These are phyloP conservation scores for Cladosporium cucumerinum DNA, from an alignment of 2,329 filamentous ascomycete species.

Conservation along the genomic window DNA sequence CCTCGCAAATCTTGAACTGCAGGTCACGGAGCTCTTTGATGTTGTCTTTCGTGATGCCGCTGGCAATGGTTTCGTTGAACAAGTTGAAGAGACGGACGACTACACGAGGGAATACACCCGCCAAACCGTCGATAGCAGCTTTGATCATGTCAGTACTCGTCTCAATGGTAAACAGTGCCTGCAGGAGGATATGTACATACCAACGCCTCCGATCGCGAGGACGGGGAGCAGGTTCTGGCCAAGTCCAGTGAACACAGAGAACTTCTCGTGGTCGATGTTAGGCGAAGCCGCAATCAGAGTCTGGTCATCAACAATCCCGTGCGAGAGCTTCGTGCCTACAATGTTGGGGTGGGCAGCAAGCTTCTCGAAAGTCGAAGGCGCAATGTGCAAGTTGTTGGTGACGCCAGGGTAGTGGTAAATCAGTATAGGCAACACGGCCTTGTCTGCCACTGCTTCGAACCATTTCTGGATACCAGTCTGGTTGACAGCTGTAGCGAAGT, in stretches of 20 bases:
- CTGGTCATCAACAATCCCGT: slow-evolving; percentile 64
- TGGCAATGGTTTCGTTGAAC: slow-evolving; percentile 40
- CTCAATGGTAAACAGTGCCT: not conserved
- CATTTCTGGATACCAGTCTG: slow-evolving; percentile 60
- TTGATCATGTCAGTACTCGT: not conserved
- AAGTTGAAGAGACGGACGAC: slow-evolving; percentile 58
- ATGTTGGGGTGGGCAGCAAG: slow-evolving; percentile 64
- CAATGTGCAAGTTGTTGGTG: slow-evolving; percentile 60
- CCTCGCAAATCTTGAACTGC: slow-evolving; percentile 59
- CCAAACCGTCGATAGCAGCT: slow-evolving; percentile 64
- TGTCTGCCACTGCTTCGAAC: slow-evolving; percentile 60
- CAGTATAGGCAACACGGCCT: slow-evolving; percentile 58
- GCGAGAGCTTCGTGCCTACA: slow-evolving; percentile 66
- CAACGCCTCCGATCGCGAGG: slow-evolving; percentile 58
- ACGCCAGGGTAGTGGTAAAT: slow-evolving; percentile 67
- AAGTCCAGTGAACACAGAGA: slow-evolving; percentile 62
- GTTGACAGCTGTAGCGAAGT: slow-evolving; percentile 58
- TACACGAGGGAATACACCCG: slow-evolving; percentile 62
- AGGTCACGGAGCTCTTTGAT: slow-evolving; percentile 52
- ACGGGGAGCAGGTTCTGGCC: slow-evolving; percentile 64
- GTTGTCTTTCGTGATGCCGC: slow-evolving; percentile 39
- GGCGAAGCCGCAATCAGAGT: slow-evolving; percentile 59
- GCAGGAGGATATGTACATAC: not conserved
- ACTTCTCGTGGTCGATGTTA: slow-evolving; percentile 56
- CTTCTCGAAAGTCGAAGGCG: slow-evolving; percentile 55